These are phyloP conservation scores for Zelonia costaricensis DNA, from an alignment of 208 protist species.

Conservation along the genomic window DNA sequence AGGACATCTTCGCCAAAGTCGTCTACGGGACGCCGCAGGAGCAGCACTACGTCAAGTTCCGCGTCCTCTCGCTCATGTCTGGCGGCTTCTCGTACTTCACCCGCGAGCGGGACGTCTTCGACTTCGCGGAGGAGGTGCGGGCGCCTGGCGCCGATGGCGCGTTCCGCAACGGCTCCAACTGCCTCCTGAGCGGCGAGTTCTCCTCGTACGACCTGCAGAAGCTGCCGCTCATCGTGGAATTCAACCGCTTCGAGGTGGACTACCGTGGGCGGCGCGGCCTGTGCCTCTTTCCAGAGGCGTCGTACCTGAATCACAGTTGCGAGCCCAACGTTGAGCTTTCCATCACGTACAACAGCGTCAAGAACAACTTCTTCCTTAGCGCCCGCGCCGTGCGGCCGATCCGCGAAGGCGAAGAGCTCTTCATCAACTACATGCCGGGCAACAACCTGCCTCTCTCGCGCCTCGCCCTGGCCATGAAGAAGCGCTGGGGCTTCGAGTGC, in stretches of 20 bases:
- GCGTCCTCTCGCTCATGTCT: slow-evolving; percentile 79
- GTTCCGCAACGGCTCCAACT: slow-evolving; percentile 67
- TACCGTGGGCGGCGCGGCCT: slow-evolving; percentile 78
- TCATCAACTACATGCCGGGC: slow-evolving; percentile 87
- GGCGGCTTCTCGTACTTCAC: slow-evolving; percentile 86
- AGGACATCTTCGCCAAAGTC: slow-evolving; percentile 68
- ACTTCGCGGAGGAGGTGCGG: slow-evolving; percentile 81
- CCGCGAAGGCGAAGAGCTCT: slow-evolving; percentile 75
- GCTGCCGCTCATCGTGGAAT: slow-evolving; percentile 82
- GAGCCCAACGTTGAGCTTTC: slow-evolving; percentile 79
- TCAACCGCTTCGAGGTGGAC: slow-evolving; percentile 86
- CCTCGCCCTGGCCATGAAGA: slow-evolving; percentile 75
- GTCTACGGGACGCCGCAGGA: slow-evolving; percentile 62
- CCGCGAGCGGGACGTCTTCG: slow-evolving; percentile 83
- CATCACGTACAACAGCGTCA: slow-evolving; percentile 74
- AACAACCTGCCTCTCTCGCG: slow-evolving; percentile 78
- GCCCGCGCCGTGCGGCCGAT: slow-evolving; percentile 72
- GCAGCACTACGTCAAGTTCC: slow-evolving; percentile 70
- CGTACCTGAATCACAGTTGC: slow-evolving; percentile 87
- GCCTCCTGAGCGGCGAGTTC: slow-evolving; percentile 71
- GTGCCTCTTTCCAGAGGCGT: slow-evolving; percentile 81
- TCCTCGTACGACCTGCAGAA: slow-evolving; percentile 87
- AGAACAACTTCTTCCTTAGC: slow-evolving; percentile 76
- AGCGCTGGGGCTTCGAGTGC: slow-evolving; percentile 87
- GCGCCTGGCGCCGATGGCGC: slow-evolving; percentile 53